These are phyloP conservation scores for Fusarium praegraminearum DNA, from an alignment of 2,329 filamentous ascomycete genomes.

Conservation along the genomic window DNA sequence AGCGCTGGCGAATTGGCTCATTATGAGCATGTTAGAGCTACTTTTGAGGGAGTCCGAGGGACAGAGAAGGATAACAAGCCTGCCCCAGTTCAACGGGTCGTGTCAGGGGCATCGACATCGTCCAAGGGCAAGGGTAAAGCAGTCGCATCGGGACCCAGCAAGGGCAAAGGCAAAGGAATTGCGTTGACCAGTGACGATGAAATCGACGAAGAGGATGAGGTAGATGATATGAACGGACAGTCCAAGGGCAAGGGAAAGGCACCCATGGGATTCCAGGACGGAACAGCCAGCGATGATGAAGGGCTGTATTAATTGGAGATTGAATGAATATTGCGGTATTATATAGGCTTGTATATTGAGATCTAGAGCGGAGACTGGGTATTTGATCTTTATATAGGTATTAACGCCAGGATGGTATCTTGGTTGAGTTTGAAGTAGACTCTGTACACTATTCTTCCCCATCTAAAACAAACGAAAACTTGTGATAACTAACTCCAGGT, in stretches of 20 bases:
- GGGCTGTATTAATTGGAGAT: conserved; percentile 61
- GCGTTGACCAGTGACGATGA: conserved; percentile 51
- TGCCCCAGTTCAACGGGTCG: conserved; percentile 41
- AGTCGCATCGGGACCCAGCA: conserved; percentile 41
- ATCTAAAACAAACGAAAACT: conserved; percentile 15
- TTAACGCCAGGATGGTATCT: conserved; percentile 38
- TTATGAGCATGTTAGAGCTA: conserved; percentile 84
- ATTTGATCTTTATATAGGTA: conserved; percentile 32
- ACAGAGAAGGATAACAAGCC: conserved; percentile 57
- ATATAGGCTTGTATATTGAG: conserved; percentile 35
- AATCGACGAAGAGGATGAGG: conserved; percentile 52
- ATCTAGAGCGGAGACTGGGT: conserved; percentile 20
- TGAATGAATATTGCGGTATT: conserved; percentile 6
- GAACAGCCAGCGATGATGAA: conserved; percentile 68
- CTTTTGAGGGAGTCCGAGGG: conserved; percentile 76
- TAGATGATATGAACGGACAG: conserved; percentile 50
- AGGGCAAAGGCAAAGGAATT: conserved; percentile 53
- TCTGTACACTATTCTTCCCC: conserved; percentile 27
- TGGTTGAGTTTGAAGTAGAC: conserved; percentile 25
- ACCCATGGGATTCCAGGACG: conserved; percentile 63
- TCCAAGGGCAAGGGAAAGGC: conserved; percentile 70
- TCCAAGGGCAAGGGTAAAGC: conserved; percentile 52
- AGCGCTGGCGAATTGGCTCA: conserved; percentile 92
- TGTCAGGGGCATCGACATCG: conserved; percentile 47
- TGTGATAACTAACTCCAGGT: conserved; percentile 24